Base-by-base conservation (phyloP, 768 basidiomycete genomes). In the Leccinum obscurum region DNA sequence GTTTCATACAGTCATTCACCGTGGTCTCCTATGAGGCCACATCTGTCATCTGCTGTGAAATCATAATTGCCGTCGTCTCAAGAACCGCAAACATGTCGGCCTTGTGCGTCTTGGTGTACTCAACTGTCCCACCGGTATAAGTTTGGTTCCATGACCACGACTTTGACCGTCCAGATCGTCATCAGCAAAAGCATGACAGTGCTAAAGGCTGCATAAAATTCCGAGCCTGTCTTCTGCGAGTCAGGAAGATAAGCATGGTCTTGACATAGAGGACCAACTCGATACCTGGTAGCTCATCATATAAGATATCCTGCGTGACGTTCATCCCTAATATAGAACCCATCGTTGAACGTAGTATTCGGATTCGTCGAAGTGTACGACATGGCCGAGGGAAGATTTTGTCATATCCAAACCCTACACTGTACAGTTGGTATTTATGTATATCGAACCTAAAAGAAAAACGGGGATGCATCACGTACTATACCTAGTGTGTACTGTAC, bases 61-160 rank as follows among this genome's bases (percentile, higher is more conserved):
- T 51, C 30, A 73, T 60, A 10, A 64, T 63, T 2, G 70, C 62
- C 4, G 61, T 55, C 17, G 67, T 64, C n/a, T 70, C 71, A n/a
- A 73, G 51, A 1, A 65, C 69, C 34, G 44, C 54, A 30, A 60
- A 58, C 57, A 66, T 66, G 3, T 64, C 60, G 4, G 65, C 57
- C 20, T 62, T 72, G 49, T n/a, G 66, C 59, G 44, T 46, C n/a
- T 46, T n/a, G 15, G 72, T 61, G 52, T 76, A 77, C 9, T 62
- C 68, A 13, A 61, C 62, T 24, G 67, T 69, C 1, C 77, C 74
- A 3, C 74, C 75, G 7, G 76, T 76, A 41, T 70, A 72, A 30
- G 15, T 58, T 72, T 60, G 3, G 62, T 75, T 62, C 8, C 64
- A 59, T 6, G 77, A 62, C 75, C 77, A 77, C 62, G 72, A 69